Evolutionary conservation across 116 monocot genomes (phyloP).

Genomic region (Iris pallida): DNA sequence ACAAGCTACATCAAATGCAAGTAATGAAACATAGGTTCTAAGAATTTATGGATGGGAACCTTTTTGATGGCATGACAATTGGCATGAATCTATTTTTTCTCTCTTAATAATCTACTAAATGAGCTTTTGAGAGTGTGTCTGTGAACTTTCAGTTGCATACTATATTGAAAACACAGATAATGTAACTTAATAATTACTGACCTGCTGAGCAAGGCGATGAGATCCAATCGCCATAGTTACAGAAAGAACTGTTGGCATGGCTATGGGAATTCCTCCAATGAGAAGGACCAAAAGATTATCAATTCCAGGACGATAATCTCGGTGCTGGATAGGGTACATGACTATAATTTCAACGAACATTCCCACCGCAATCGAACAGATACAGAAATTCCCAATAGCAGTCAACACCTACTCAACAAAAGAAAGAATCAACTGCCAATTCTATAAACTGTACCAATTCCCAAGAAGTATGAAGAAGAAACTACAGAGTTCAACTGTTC

Average conservation of each 20-base stretch:
- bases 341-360: slow-evolving; percentile 61
- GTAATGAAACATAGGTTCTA: slow-evolving; percentile 6
- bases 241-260: slow-evolving; percentile 72
- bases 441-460: neutral
- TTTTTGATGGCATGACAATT: neutral
- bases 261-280: slow-evolving; percentile 74
- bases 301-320: slow-evolving; percentile 59
- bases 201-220: slow-evolving; percentile 67
- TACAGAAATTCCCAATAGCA: slow-evolving; percentile 70
- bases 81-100: neutral
- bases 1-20: neutral
- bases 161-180: neutral
- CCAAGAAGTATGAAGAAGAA: neutral
- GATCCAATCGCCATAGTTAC: slow-evolving; percentile 77
- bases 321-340: slow-evolving; percentile 67
- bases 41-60: neutral
- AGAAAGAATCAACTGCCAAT: neutral
- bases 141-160: neutral
- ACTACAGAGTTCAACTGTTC: neutral
- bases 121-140: neutral
- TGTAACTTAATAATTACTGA: neutral
- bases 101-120: neutral
- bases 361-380: slow-evolving; percentile 59
- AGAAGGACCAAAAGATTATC: slow-evolving; percentile 73
- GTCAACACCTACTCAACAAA: slow-evolving; percentile 40